Percentiles rank a stretch among this genome's conserved stretches.
Conservation (phyloP, 2,329 filamentous ascomycete species). For the Fusarium sp. region DNA sequence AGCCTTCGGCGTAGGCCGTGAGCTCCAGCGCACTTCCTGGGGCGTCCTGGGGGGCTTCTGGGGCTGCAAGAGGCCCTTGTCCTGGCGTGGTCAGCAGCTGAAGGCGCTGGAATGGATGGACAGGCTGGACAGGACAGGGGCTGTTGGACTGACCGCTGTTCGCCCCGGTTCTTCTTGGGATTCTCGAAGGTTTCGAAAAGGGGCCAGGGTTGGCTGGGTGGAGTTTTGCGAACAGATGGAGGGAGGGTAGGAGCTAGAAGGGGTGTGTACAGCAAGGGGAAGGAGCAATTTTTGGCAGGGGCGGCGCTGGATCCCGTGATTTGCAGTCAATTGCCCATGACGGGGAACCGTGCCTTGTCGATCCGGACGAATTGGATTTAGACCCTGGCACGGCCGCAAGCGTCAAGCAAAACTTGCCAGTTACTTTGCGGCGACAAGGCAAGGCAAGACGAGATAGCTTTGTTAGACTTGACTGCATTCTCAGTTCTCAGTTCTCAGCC, state of each 20-base stretch:
- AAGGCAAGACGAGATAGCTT: slow-evolving; percentile 14
- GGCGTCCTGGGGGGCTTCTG: slow-evolving; percentile 22
- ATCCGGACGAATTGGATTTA: slow-evolving; percentile 44
- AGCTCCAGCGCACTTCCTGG: slow-evolving; percentile 27
- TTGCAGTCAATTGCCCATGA: slow-evolving; percentile 36
- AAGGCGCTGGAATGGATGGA: slow-evolving; percentile 30
- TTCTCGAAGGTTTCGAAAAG: slow-evolving; percentile 47
- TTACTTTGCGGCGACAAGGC: slow-evolving; percentile 11
- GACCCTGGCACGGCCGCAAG: slow-evolving; percentile 31
- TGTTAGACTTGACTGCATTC: slow-evolving; percentile 15
- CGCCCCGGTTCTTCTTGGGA: slow-evolving; percentile 41
- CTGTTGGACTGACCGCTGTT: slow-evolving; percentile 42
- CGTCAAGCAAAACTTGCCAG: slow-evolving; percentile 22
- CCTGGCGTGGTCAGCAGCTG: slow-evolving; percentile 35
- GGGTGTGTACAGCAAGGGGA: slow-evolving; percentile 11
- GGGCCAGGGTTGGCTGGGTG: slow-evolving; percentile 39
- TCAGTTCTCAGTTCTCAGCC: slow-evolving; percentile 11
- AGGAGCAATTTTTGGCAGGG: slow-evolving; percentile 26
- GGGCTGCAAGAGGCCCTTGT: slow-evolving; percentile 33
- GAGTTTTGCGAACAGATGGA: slow-evolving; percentile 36
- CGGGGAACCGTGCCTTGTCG: slow-evolving; percentile 37
- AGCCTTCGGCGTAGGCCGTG: slow-evolving; percentile 41
- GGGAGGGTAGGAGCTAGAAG: slow-evolving; percentile 20
- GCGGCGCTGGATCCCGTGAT: slow-evolving; percentile 37
- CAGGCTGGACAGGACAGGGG: slow-evolving; percentile 30